Conservation (phyloP, 345 rosid species). For the Populus ilicifolia region DNA sequence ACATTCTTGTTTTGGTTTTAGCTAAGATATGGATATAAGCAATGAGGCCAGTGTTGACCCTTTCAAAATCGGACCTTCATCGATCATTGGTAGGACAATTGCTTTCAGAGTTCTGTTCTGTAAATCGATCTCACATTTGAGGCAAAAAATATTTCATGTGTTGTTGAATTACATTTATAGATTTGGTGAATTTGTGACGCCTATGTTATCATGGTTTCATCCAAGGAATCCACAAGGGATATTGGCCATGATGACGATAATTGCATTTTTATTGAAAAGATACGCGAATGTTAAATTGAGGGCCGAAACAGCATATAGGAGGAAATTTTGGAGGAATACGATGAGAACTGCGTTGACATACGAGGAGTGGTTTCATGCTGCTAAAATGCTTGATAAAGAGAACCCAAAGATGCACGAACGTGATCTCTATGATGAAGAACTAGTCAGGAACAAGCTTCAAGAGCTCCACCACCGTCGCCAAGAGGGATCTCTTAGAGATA, state of each 20-base stretch:
- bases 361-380: slow-evolving; percentile 99
- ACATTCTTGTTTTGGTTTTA: not conserved
- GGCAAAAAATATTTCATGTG: slow-evolving; percentile 44
- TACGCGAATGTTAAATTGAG: slow-evolving; percentile 73
- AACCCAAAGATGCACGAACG: slow-evolving; percentile 71
- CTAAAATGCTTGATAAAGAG: slow-evolving; percentile 93
- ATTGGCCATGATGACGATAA: slow-evolving; percentile 76
- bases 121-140: slow-evolving; percentile 62
- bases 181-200: slow-evolving; percentile 36
- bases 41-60: slow-evolving; percentile 81
- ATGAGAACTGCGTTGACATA: slow-evolving; percentile 82
- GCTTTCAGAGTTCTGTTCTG: slow-evolving; percentile 83
- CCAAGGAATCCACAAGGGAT: slow-evolving; percentile 96
- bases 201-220: slow-evolving; percentile 79
- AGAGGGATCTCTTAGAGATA: slow-evolving; percentile 83
- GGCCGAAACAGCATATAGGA: slow-evolving; percentile 92
- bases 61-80: slow-evolving; percentile 84
- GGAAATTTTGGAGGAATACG: slow-evolving; percentile 99
- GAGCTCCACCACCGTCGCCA: slow-evolving; percentile 86
- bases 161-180: slow-evolving; percentile 41
- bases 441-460: slow-evolving; percentile 79
- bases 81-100: slow-evolving; percentile 75
- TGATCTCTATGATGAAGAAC: slow-evolving; percentile 77
- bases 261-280: slow-evolving; percentile 79
- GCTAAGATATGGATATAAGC: slow-evolving; percentile 70